Evolutionary conservation across 2,329 filamentous ascomycete genomes (phyloP), one percentile per base, ranked within the genome.

Genomic region (Pseudohalonectria lignicola): DNA sequence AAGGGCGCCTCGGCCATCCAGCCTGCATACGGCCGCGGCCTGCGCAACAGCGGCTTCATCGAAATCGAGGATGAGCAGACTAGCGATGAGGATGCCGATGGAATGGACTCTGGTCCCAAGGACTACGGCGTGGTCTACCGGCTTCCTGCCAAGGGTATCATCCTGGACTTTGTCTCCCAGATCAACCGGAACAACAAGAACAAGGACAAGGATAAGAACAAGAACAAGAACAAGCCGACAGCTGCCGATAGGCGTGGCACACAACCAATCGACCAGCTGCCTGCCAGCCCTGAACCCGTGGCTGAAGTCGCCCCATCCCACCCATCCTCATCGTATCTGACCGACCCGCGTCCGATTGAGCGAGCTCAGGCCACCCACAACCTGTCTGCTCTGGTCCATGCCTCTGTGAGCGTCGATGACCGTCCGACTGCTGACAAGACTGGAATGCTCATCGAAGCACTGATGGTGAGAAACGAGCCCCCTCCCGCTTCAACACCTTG

Each of bases 1-100:
- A 79, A 74, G 56, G 66, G 67, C 34, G 60, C 64, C 10, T 57
- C 68, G 3, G 54, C 59, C 33, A 68, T 80, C 45, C 61, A 63
- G 25, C 74, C 75, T 2, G 58, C 62, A 17, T 64, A 74, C 47
- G 57, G 58, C 28, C 79, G 86, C 41, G 86, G 83, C 41, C 69
- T 79, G 50, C 66, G 61, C 52, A 85, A 85, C 55, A 82, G 82
- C 42, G 82, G 82, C 29, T 66, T 76, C 50, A 77, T 87, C 48
- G 82, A 87, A 47, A 62, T 87, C 40, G 76, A 79, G 49, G 59
- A 69, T 28, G 70, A 75, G 23, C 57, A 8, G 8, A 7, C 23
- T 7, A 26, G 8, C 23, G 23, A 26, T 12, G 23, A 26, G 23
- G 23, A 26, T 12, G 23, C 8, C 23, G 23, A 26, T 12, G 79